Evolutionary conservation across 768 basidiomycete genomes (phyloP), one percentile per base, ranked within the genome.

Genomic region (Termitomyces sp.): DNA sequence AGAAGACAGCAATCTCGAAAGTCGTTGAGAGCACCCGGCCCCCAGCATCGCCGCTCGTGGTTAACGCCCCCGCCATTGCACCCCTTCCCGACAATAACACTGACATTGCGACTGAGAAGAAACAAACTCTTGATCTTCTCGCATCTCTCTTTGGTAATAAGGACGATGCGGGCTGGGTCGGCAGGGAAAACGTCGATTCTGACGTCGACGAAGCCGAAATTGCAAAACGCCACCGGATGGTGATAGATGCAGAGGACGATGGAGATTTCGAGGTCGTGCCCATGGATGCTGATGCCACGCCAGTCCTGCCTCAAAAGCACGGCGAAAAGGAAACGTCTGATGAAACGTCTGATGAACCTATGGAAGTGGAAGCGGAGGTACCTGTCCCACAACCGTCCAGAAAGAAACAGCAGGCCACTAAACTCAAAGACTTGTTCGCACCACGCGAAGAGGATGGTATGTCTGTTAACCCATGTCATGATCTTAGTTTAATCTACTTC

Each of bases 351-450:
- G 65, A 67, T 22, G 36, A 48, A 16, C 58, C 55, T 7, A 55
- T 62, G 18, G 59, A 64, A 9, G 54, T 44, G 0, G 57, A 63
- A 40, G 61, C 60, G 57, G 59, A 58, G 22, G 24, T 22, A 26
- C 64, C 7, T 51, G 26, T 32, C 12, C 59, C 34, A 27, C 61
- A 52, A 22, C 40, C 50, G 37, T 40, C 55, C 12, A 42, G 55
- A 53, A 56, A 55, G 39, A 42, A 55, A 53, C 51, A 56, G 49
- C 55, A 65, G 30, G 50, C 59, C 18, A 68, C 64, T 4, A 83
- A 77, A 32, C 76, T 93, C 22, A 89, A 89, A 65, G 87, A 89
- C 61, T 73, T 93, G 5, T 92, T 93, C 62, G 85, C 85, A 18
- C 87, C 89, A 0, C 78, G 77, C 22, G 85, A 86, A 61, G 84